Evolutionary conservation across 2,329 filamentous ascomycete genomes (phyloP), one percentile per base, ranked within the genome.

Genomic region (Fusarium cicatricum): DNA sequence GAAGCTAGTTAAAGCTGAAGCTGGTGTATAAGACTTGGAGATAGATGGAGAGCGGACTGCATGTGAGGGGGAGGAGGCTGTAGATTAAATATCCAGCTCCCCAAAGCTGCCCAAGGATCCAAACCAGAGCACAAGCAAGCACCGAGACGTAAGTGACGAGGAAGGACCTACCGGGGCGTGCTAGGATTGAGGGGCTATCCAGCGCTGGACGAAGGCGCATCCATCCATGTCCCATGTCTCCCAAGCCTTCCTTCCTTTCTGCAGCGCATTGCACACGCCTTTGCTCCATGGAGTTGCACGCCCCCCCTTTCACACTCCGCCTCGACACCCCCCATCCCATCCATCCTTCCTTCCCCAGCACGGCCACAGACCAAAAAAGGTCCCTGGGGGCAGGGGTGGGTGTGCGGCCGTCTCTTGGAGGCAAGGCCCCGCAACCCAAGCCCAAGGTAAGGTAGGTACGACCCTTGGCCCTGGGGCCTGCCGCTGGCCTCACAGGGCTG

Each of bases 41-140:
- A 65, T 65, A 61, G 56, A 56, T 60, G 57, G 58, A 58, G 53
- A 58, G 43, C 33, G 56, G 59, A 56, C 36, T 41, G 57, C 40
- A 48, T 55, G 59, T 60, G 67, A 66, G 61, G 64, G 68, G 66
- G 67, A 69, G 58, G 67, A 68, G 57, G 65, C 68, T 70, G 52
- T 68, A 69, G 56, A 66, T 71, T 71, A 71, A 71, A 70, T 71
- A 69, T 71, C 62, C n/a, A n/a, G n/a, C n/a, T n/a, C n/a, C 57
- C 58, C 60, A 57, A 64, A 60, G 52, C 58, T 65, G 60, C 48
- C 55, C 42, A 43, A 45, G 43, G 46, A 41, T 37, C 51, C 37
- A 42, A 37, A 47, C 32, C 45, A 45, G 60, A 52, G 52, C 48
- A 26, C 23, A 26, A 26, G 23, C 23, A 26, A 26, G 23, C 23